These are phyloP conservation scores for Candida vaughaniae DNA, from an alignment of 805 yeast species.

Conservation along the genomic window DNA sequence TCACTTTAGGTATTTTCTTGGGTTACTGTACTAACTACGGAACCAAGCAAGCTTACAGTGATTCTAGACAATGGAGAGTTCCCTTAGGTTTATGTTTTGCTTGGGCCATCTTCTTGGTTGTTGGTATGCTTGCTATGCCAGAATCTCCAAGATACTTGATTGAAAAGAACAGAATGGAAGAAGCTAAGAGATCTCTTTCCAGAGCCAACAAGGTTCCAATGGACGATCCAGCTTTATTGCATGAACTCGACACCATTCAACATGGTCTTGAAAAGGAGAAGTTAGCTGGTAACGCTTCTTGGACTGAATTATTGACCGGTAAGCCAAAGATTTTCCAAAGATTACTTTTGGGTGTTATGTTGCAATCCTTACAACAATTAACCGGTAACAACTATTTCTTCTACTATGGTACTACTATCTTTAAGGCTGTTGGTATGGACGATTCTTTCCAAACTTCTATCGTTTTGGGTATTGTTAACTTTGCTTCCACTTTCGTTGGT, in stretches of 20 bases:
- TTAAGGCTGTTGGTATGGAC: slow-evolving; percentile 47
- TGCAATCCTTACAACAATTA: slow-evolving; percentile 59
- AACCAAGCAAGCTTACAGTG: slow-evolving; percentile 50
- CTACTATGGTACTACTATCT: slow-evolving; percentile 59
- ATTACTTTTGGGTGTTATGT: slow-evolving; percentile 53
- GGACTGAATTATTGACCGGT: slow-evolving; percentile 64
- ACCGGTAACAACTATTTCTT: slow-evolving; percentile 62
- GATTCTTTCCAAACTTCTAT: slow-evolving; percentile 57
- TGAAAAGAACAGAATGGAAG: slow-evolving; percentile 47
- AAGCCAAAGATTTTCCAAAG: slow-evolving; percentile 60
- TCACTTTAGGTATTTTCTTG: slow-evolving; percentile 67
- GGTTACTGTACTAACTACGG: slow-evolving; percentile 69
- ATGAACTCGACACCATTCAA: slow-evolving; percentile 52
- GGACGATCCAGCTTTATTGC: slow-evolving; percentile 53
- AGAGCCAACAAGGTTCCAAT: slow-evolving; percentile 52
- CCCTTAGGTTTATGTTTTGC: slow-evolving; percentile 56
- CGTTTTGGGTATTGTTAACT: slow-evolving; percentile 54
- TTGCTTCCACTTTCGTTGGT: slow-evolving; percentile 53
- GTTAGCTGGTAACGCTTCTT: slow-evolving; percentile 62
- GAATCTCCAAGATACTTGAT: slow-evolving; percentile 68
- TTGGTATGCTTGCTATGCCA: slow-evolving; percentile 59
- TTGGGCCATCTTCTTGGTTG: slow-evolving; percentile 50
- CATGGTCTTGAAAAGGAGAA: slow-evolving; percentile 62
- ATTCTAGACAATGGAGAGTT: slow-evolving; percentile 64
- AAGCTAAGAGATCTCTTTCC: slow-evolving; percentile 55